Percentiles rank a stretch among this genome's conserved stretches.
phyloP scores from a whole-genome alignment of 441 rosid genomes.

The Breynia disticha region DNA sequence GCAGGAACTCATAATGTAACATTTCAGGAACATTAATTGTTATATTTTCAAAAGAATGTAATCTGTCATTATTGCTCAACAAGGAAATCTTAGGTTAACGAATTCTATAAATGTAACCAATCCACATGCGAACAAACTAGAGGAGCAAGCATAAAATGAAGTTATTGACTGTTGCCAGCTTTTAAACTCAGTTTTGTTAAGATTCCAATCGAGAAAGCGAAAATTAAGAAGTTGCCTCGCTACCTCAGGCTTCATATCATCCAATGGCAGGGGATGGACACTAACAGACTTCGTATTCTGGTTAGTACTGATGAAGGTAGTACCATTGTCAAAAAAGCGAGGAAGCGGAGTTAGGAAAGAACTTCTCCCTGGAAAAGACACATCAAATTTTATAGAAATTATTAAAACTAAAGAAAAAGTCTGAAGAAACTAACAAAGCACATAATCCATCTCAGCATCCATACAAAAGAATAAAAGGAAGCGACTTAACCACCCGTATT shows the following conservation, averaged over 20 bases:
- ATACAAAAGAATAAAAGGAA: too few relatives aligned
- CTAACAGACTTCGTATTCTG: constrained; percentile 31
- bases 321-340: constrained; percentile 34
- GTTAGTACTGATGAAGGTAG: constrained; percentile 23
- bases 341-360: constrained; percentile 51
- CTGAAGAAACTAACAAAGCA: too few relatives aligned
- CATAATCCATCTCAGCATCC: too few relatives aligned
- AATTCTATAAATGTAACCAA: background rate
- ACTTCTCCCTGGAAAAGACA: constrained; percentile 37
- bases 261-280: constrained; percentile 44
- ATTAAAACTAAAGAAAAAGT: background rate
- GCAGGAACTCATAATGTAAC: too few relatives aligned
- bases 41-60: too few relatives aligned
- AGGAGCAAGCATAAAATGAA: background rate
- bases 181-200: background rate
- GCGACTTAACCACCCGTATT: too few relatives aligned
- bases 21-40: too few relatives aligned
- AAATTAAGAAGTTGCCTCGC: constrained; percentile 20
- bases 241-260: constrained; percentile 23
- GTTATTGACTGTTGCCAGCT: background rate
- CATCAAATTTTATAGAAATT: constrained; percentile 8
- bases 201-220: background rate
- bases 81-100: background rate
- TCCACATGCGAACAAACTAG: background rate
- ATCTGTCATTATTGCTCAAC: background rate